phyloP scores from a whole-genome alignment of 148 eudicot genomes.

The Mesembryanthemum crystallinum region DNA sequence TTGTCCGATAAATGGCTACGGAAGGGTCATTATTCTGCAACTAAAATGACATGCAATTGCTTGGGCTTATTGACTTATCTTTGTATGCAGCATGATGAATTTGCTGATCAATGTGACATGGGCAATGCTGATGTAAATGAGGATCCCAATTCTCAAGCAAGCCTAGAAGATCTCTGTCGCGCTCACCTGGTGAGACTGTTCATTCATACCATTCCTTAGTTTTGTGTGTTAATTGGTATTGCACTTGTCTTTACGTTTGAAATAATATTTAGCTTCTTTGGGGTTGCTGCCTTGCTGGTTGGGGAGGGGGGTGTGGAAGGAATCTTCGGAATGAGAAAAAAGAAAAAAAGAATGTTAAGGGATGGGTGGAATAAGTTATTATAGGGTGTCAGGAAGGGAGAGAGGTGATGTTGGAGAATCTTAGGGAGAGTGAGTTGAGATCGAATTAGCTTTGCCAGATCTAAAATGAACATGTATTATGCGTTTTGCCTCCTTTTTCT shows the following conservation, averaged over 20 bases:
- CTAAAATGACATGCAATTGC: not conserved
- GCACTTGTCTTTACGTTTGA: not conserved
- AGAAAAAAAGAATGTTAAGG: not conserved
- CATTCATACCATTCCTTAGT: not conserved
- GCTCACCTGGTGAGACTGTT: constrained; percentile 69
- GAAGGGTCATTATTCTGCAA: not conserved
- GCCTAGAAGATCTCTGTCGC: constrained; percentile 90
- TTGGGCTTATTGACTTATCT: constrained; percentile 16
- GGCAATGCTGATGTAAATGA: constrained; percentile 33
- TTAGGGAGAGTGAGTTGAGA: not conserved
- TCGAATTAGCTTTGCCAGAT: not conserved
- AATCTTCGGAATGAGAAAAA: not conserved
- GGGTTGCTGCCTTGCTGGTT: too few relatives aligned
- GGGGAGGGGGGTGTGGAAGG: not conserved
- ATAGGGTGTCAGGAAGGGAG: not conserved
- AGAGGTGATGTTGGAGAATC: not conserved
- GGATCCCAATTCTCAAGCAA: constrained; percentile 57
- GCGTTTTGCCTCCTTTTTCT: not conserved
- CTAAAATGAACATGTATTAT: not conserved
- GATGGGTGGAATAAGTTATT: not conserved
- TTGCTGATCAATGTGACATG: constrained; percentile 32
- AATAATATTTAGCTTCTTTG: not conserved
- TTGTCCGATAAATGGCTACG: not conserved
- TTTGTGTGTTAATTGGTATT: not conserved
- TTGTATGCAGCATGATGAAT: constrained; percentile 54